Evolutionary conservation across 768 basidiomycete species (phyloP).

Genomic region (Termitomyces sp.): DNA sequence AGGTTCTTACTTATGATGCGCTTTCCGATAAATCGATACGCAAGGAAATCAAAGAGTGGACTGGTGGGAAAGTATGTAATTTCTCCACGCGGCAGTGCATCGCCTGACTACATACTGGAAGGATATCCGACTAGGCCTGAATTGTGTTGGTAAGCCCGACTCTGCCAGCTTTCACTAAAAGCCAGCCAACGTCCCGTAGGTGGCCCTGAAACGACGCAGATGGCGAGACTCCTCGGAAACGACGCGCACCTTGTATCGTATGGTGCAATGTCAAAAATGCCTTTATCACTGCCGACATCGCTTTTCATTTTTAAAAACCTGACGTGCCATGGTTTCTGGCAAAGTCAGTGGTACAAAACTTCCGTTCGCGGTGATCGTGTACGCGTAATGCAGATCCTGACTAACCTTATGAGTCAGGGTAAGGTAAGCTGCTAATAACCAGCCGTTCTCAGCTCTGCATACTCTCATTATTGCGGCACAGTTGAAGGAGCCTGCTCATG

Average conservation of each 20-base stretch:
- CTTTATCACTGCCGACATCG: constrained; percentile 70
- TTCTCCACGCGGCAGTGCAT: background rate
- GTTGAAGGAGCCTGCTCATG: constrained; percentile 66
- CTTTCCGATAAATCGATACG: constrained; percentile 52
- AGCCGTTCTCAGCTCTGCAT: background rate
- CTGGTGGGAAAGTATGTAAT: constrained; percentile 48
- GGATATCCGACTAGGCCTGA: constrained; percentile 42
- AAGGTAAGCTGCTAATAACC: constrained; percentile 39
- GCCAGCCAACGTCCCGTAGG: constrained; percentile 21
- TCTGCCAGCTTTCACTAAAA: background rate
- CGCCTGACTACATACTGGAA: constrained; percentile 10
- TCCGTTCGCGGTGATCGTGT: constrained; percentile 44
- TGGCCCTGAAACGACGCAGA: constrained; percentile 61
- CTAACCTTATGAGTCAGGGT: constrained; percentile 45
- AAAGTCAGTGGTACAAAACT: constrained; percentile 60
- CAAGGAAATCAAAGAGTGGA: constrained; percentile 56
- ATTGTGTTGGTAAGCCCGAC: constrained; percentile 38
- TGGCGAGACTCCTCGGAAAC: constrained; percentile 62
- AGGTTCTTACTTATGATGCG: constrained; percentile 76
- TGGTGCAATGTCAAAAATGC: constrained; percentile 86
- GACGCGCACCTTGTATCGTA: constrained; percentile 79
- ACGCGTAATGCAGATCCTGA: constrained; percentile 43
- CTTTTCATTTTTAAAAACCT: constrained; percentile 84
- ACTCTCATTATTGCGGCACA: constrained; percentile 18
- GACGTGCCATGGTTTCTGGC: constrained; percentile 74